Conservation (phyloP, 1,284 basidiomycete genomes). For the Ceratobasidium sp. region DNA sequence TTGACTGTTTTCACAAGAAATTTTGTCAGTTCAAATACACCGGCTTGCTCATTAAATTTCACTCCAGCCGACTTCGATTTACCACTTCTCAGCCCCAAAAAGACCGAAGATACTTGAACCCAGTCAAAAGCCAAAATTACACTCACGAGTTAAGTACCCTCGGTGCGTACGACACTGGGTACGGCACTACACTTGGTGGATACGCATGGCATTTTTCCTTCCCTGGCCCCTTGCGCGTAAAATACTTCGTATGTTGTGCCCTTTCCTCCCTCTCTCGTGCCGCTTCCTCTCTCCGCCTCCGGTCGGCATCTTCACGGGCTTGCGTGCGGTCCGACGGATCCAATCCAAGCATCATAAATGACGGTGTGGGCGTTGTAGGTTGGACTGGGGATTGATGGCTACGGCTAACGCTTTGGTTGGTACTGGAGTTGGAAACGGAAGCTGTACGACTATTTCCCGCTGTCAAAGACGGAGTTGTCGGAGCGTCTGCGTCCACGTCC, state of each 20-base stretch:
- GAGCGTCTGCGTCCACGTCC: conserved; percentile 35
- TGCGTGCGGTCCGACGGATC: conserved; percentile 9
- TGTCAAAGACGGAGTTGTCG: conserved; percentile 36
- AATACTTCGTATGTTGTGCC: conserved; percentile 18
- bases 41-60: not conserved
- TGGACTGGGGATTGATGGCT: not conserved
- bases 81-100: conserved; percentile 1
- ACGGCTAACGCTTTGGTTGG: not conserved
- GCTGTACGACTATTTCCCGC: conserved; percentile 8
- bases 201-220: conserved; percentile 47
- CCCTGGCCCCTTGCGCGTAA: conserved; percentile 31
- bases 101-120: not conserved
- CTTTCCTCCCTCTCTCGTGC: conserved; percentile 17
- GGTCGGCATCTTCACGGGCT: conserved; percentile 34
- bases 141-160: conserved; percentile 46
- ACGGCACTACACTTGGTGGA: conserved; percentile 38
- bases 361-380: conserved; percentile 19
- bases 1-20: conserved; percentile 32
- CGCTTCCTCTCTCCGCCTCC: conserved; percentile 4
- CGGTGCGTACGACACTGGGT: conserved; percentile 47
- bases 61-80: no score
- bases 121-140: not conserved
- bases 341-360: not conserved
- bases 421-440: conserved; percentile 15
- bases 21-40: conserved; percentile 18